Evolutionary conservation across 2,329 filamentous ascomycete species (phyloP).

Genomic region (Claviceps sorghi): DNA sequence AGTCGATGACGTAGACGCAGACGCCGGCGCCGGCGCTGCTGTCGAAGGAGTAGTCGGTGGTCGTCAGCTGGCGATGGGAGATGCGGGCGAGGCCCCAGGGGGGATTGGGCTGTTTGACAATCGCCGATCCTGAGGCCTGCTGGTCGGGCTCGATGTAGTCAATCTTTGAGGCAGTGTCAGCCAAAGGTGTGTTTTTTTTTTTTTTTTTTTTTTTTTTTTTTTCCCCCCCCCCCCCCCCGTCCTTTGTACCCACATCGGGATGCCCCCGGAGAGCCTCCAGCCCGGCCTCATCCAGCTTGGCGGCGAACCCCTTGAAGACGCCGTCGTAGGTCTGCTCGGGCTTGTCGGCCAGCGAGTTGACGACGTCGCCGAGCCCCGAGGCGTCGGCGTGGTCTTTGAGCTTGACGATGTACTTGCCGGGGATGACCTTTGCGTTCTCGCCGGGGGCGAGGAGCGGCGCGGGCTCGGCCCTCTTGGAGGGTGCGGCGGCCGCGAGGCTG

Average conservation of each 20-base stretch:
- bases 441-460: constrained; percentile 10
- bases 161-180: constrained; percentile 9
- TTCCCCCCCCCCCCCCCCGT: too few species aligned
- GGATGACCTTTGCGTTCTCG: constrained; percentile 7
- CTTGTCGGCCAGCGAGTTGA: constrained; percentile 8
- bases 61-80: constrained; percentile 14
- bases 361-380: constrained; percentile 5
- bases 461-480: constrained; percentile 8
- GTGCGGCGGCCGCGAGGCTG: constrained; percentile 6
- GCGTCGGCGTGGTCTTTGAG: constrained; percentile 9
- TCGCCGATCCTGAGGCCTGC: constrained; percentile 2
- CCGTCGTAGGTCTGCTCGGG: constrained; percentile 13
- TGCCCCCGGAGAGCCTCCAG: constrained; percentile 11
- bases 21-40: constrained; percentile 19
- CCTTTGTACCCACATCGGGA: constrained; percentile 13
- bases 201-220: not conserved
- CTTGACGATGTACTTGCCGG: constrained; percentile 17
- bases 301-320: constrained; percentile 13
- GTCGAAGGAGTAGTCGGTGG: constrained; percentile 19
- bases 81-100: constrained; percentile 23
- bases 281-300: constrained; percentile 7
- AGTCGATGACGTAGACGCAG: constrained; percentile 18
- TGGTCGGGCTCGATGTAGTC: constrained; percentile 24
- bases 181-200: not conserved
- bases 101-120: constrained; percentile 18